Conservation (phyloP, 108 stramenopile species). For the Stephanodiscus minutulus region DNA sequence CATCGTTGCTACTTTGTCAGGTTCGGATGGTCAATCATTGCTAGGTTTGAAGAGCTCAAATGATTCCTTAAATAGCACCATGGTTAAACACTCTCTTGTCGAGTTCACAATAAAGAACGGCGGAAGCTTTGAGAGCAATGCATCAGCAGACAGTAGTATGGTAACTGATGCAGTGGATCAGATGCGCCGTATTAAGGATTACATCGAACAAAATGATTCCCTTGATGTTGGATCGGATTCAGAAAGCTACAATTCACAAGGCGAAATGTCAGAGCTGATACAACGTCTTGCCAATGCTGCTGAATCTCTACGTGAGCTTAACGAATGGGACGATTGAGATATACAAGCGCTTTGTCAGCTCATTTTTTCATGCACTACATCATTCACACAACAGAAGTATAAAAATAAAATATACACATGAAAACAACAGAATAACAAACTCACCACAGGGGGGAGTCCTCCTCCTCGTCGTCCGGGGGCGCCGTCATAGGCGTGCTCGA, state of each 20-base stretch:
- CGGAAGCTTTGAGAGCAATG: slow-evolving; percentile 42
- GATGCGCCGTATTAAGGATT: slow-evolving; percentile 38
- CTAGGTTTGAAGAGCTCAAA: slow-evolving; percentile 19
- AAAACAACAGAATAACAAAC: too few relatives aligned
- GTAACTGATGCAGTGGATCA: slow-evolving; percentile 22
- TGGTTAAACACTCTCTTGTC: slow-evolving; percentile 10
- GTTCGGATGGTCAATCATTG: slow-evolving; percentile 9
- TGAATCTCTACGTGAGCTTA: slow-evolving; percentile 38
- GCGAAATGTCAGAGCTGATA: slow-evolving; percentile 47
- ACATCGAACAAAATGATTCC: slow-evolving; percentile 43
- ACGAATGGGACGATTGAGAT: slow-evolving; percentile 12
- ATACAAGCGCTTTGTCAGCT: neutral
- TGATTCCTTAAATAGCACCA: slow-evolving; percentile 14
- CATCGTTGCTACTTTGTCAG: slow-evolving; percentile 38
- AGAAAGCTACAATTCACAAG: slow-evolving; percentile 27
- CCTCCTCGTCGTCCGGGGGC: slow-evolving; percentile 12
- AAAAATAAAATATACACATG: neutral
- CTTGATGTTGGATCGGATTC: slow-evolving; percentile 23
- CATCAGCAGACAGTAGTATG: slow-evolving; percentile 24
- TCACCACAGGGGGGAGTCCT: too few relatives aligned
- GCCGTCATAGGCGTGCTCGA: slow-evolving; percentile 93
- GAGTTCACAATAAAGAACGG: slow-evolving; percentile 16
- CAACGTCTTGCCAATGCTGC: slow-evolving; percentile 44
- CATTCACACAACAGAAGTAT: neutral
- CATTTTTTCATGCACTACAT: neutral